Evolutionary conservation across 1,139 yeast species (phyloP).

Genomic region (Lodderomyces parapsilosis): DNA sequence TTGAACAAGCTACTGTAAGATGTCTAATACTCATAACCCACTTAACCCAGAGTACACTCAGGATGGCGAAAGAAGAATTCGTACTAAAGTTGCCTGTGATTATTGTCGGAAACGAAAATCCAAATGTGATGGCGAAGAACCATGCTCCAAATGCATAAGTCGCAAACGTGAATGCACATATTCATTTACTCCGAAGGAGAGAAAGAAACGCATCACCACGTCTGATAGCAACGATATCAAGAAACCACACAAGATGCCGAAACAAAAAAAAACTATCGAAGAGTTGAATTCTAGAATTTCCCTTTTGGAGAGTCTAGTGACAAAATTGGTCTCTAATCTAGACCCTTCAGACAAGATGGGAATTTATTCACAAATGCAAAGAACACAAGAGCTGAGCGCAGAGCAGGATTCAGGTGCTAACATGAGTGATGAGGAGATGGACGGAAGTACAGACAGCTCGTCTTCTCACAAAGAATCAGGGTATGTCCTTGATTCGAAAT

Average conservation of each 20-base stretch:
- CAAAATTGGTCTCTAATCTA: constrained; percentile 11
- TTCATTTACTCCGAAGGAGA: constrained; percentile 17
- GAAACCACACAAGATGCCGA: neutral
- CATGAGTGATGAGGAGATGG: constrained; percentile 4
- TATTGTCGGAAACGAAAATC: constrained; percentile 49
- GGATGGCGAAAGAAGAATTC: constrained; percentile 14
- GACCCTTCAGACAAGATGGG: constrained; percentile 7
- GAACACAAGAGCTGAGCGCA: constrained; percentile 1
- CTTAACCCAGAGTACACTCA: constrained; percentile 9
- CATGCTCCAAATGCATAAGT: constrained; percentile 44
- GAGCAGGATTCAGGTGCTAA: neutral
- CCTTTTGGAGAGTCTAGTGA: constrained; percentile 12
- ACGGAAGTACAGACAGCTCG: constrained; percentile 5
- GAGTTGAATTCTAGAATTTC: constrained; percentile 13
- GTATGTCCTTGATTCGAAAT: neutral
- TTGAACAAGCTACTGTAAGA: neutral
- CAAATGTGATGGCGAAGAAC: constrained; percentile 48
- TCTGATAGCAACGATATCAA: neutral
- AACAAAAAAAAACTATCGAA: constrained; percentile 8
- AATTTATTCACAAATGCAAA: neutral
- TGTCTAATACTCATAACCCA: neutral
- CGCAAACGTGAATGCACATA: constrained; percentile 26
- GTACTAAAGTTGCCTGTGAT: constrained; percentile 55
- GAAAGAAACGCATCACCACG: constrained; percentile 14
- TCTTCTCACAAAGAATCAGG: neutral